Evolutionary conservation across 345 rosid species (phyloP).

Genomic region (Citrus sp.): DNA sequence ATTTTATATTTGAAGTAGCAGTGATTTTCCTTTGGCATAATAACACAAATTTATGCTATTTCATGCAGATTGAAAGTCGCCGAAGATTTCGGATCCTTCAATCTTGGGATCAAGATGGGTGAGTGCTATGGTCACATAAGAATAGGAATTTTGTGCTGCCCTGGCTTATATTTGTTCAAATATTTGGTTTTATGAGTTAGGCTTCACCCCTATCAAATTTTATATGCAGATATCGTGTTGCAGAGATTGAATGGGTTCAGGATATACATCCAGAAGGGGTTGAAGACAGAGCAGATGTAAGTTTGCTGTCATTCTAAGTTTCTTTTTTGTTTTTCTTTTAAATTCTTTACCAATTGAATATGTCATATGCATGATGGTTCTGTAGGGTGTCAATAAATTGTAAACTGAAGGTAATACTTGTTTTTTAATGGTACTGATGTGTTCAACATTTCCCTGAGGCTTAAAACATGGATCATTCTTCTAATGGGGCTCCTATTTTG

Average conservation of each 20-base stretch:
- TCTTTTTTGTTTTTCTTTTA: neutral
- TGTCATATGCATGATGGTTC: neutral
- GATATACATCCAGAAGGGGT: slow-evolving; percentile 55
- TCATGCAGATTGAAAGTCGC: slow-evolving; percentile 72
- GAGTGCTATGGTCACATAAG: slow-evolving; percentile 31
- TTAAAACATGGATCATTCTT: neutral
- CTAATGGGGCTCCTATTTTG: neutral
- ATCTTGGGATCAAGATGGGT: slow-evolving; percentile 99
- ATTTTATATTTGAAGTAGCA: neutral
- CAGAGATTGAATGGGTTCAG: slow-evolving; percentile 89
- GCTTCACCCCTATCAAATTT: slow-evolving; percentile 12
- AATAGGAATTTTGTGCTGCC: neutral
- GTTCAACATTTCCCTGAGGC: neutral
- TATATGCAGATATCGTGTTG: slow-evolving; percentile 69
- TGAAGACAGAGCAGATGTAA: slow-evolving; percentile 51
- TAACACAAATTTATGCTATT: neutral
- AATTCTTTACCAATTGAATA: neutral
- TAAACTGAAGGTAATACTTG: neutral
- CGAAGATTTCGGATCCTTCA: slow-evolving; percentile 71
- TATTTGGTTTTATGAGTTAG: neutral
- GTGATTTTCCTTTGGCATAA: neutral
- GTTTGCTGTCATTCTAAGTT: slow-evolving; percentile 12
- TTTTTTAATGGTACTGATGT: neutral
- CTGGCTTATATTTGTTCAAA: neutral
- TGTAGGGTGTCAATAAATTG: neutral